Conservation (phyloP, 139 green algal species). For the Mychonastes homosphaera region DNA sequence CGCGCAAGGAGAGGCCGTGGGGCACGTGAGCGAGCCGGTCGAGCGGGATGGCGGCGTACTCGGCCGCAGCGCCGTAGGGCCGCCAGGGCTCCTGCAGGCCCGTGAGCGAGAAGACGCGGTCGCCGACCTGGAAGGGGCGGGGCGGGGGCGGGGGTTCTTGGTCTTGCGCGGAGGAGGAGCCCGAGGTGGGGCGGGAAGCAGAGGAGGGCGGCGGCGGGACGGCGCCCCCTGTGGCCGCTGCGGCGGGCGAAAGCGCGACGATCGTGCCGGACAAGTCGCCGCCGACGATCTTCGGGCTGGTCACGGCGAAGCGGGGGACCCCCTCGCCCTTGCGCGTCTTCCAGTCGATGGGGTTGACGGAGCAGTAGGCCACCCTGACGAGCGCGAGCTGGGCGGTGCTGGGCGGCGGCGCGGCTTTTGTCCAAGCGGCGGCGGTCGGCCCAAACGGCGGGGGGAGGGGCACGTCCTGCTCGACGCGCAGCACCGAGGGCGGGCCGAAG, state of each 20-base stretch:
- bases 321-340: constrained; percentile 15
- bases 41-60: constrained; percentile 13
- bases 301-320: constrained; percentile 13
- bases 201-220: background rate
- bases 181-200: constrained; percentile 17
- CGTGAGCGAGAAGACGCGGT: constrained; percentile 25
- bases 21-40: constrained; percentile 16
- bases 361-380: background rate
- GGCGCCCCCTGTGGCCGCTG: background rate
- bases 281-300: constrained; percentile 7
- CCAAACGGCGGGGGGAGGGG: constrained; percentile 7
- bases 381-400: background rate
- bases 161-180: background rate
- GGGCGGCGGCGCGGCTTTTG: background rate
- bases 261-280: background rate
- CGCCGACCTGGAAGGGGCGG: constrained; percentile 35
- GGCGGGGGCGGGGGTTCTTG: background rate
- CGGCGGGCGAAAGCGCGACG: background rate
- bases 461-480: constrained; percentile 12
- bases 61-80: constrained; percentile 16
- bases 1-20: constrained; percentile 9
- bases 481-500: constrained; percentile 13
- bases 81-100: constrained; percentile 9
- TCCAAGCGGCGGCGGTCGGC: background rate
- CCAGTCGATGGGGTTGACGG: constrained; percentile 20